Evolutionary conservation across 192 early-diverging fungal species (phyloP), one percentile per base, ranked within the genome.

Genomic region (Linnemannia hyalina): DNA sequence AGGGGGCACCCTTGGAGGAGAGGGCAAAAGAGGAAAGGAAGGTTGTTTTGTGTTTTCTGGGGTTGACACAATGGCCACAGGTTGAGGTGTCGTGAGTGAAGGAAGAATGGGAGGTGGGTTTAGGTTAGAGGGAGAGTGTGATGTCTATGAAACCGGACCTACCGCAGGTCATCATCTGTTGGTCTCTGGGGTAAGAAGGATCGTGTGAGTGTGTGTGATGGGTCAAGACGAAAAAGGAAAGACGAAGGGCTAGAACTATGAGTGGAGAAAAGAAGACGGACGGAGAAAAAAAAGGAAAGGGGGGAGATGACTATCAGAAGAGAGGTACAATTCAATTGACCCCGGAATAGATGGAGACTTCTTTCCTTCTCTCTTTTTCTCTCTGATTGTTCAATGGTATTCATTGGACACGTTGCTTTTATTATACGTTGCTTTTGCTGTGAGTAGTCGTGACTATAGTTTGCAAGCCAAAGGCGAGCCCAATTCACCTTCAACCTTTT

Each of bases 151-250:
- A 65, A 65, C 60, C 9, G n/a, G 60, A 32, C 60, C 60, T 65
- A 65, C 60, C 26, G 29, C 60, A 32, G 60, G 0, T 13, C 29
- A 22, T 52, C 49, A 52, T 32, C 29, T 65, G n/a, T 60, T 9
- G 2, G 23, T 57, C 55, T 1, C 23, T 52, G 49, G 55, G 22
- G 55, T 26, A 23, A 60, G 8, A 26, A 26, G 55, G 3, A 29
- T 15, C 26, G 60, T 15, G 60, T 29, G 29, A 65, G 60, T 65
- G 42, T 44, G 42, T 44, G 57, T 3, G 57, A 11, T 65, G 29
- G 60, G 60, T 65, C 9, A 32, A 52, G n/a, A 65, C 60, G 60
- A 65, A 65, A 65, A 26, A 65, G 60, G 60, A 65, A 65, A 65
- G n/a, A 26, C 23, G 23, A n/a, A 26, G n/a, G 60, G 60, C 60